Evolutionary conservation across 768 basidiomycete genomes (phyloP), one percentile per base, ranked within the genome.

Genomic region (Hemileccinum impolitum): DNA sequence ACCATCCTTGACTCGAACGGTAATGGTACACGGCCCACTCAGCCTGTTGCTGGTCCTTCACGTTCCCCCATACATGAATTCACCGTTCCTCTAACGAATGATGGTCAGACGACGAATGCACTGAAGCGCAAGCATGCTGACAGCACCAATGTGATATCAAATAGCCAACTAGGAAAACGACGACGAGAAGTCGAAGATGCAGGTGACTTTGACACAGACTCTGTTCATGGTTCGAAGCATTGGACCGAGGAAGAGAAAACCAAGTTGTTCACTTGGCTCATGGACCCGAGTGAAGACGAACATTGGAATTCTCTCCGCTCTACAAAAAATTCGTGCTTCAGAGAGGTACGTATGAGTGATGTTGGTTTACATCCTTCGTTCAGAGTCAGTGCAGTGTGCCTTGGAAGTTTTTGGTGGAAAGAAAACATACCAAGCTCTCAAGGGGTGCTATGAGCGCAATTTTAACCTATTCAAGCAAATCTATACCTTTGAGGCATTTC

Each of bases 191-290:
- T 42, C 2, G 68, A 70, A 21, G 66, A 67, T 12, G 12, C 50
- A 2, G 52, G 43, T 1, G 66, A 68, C 6, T 68, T 68, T 30
- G 66, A 70, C 21, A 41, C 42, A 11, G 66, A 75, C 45, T 63
- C 65, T 9, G 75, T 70, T 4, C 78, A 80, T 51, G 87, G 87
- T 21, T 84, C 87, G 1, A 89, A 89, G 56, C 87, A 90, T 57
- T 90, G 87, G 87, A 86, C 86, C 0, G 88, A 89, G 63, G 86
- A 88, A 9, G 87, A 90, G 61, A 90, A 90, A 68, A 76, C 85
- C 13, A 81, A 78, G 53, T 71, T 90, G 39, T 90, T 90, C 65
- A 78, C 70, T 38, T 90, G 87, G 87, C 78, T 90, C 40, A 85
- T 90, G 81, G 85, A 78, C 18, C 70, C 68, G 12, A 75, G 75